A percentile compares a stretch with the other conserved stretches of the same genome.
These are phyloP conservation scores for Phytopythium mirpurense DNA, from an alignment of 352 stramenopile species.

Conservation along the genomic window DNA sequence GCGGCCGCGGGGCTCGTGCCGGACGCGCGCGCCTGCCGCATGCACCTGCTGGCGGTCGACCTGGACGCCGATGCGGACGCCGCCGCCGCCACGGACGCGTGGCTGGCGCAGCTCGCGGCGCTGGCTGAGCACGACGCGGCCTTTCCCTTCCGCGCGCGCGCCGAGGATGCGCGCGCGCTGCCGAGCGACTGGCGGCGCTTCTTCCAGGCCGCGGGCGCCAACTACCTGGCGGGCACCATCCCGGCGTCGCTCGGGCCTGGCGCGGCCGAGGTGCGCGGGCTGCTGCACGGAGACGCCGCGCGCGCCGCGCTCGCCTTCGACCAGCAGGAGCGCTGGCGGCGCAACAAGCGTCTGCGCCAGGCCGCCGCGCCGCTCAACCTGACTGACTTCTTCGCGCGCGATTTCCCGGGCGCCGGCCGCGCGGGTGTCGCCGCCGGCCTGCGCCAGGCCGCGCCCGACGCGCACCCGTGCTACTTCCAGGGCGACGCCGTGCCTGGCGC, in stretches of 20 bases:
- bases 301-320: constrained; percentile 53
- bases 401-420: constrained; percentile 40
- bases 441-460: background rate
- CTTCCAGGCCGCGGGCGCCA: constrained; percentile 52
- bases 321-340: constrained; percentile 57
- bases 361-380: constrained; percentile 51
- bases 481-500: constrained; percentile 12
- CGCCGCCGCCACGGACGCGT: constrained; percentile 7
- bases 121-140: constrained; percentile 31
- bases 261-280: constrained; percentile 44
- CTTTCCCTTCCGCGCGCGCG: constrained; percentile 52
- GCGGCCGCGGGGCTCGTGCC: constrained; percentile 21
- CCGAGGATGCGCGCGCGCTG: constrained; percentile 45
- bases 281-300: constrained; percentile 46
- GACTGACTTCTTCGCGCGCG: constrained; percentile 59
- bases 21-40: constrained; percentile 12
- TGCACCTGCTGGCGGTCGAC: background rate
- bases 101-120: constrained; percentile 24
- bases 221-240: constrained; percentile 53
- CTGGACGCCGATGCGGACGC: constrained; percentile 8
- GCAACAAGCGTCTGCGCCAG: constrained; percentile 51
- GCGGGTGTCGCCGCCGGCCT: constrained; percentile 11
- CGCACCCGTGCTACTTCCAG: constrained; percentile 48
- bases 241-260: constrained; percentile 42
- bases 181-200: constrained; percentile 33